Evolutionary conservation across 148 eudicot genomes (phyloP).

Genomic region (Rheum nobile): DNA sequence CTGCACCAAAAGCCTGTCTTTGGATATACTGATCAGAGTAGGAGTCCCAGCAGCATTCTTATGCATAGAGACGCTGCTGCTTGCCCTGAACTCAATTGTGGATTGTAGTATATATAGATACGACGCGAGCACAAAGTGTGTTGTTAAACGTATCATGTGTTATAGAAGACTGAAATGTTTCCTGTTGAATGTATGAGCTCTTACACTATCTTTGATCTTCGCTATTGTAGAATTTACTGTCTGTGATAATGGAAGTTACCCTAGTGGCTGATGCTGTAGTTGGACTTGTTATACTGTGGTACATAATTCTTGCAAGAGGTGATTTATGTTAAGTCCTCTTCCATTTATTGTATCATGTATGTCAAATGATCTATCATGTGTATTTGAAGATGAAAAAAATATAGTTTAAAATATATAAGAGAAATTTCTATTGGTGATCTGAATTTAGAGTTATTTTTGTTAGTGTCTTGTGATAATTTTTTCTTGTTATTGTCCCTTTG

Average conservation of each 20-base stretch:
- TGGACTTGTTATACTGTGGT: background rate
- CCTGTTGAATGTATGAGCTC: background rate
- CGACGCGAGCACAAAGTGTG: background rate
- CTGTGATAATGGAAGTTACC: background rate
- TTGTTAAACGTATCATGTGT: background rate
- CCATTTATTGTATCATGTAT: no score
- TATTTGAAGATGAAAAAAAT: no score
- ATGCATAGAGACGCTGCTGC: no score
- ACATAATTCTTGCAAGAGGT: no score
- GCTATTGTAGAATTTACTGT: background rate
- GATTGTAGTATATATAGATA: background rate
- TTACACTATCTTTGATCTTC: background rate
- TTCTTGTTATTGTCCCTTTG: no score
- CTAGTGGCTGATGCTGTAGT: background rate
- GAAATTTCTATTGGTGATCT: no score
- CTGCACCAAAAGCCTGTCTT: conserved; percentile 24
- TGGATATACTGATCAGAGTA: conserved; percentile 19
- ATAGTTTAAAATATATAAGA: no score
- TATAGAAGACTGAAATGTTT: background rate
- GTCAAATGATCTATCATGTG: no score
- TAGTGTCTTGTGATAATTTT: no score
- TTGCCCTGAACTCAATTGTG: background rate
- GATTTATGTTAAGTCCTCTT: background rate
- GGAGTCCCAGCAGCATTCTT: conserved; percentile 19
- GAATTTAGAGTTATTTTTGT: no score